These are phyloP conservation scores for Puccinia hordei DNA, from an alignment of 1,284 basidiomycete genomes.

Conservation along the genomic window DNA sequence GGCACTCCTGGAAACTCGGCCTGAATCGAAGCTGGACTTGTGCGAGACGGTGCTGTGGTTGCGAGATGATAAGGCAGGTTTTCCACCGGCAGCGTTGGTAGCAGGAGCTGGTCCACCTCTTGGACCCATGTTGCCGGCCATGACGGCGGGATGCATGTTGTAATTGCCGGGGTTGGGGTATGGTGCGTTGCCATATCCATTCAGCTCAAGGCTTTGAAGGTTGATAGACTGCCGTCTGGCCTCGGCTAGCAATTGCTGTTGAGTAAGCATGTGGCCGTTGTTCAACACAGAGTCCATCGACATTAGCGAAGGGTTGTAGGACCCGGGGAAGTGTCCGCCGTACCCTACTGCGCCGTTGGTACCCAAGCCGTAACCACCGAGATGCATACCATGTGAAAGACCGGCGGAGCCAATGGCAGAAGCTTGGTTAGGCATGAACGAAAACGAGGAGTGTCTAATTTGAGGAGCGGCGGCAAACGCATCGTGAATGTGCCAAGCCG, in stretches of 20 bases:
- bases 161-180: neutral
- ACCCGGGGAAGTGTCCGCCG: neutral
- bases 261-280: slow-evolving; percentile 30
- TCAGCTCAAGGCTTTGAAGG: slow-evolving; percentile 29
- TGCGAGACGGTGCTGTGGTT: slow-evolving; percentile 20
- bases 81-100: neutral
- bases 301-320: slow-evolving; percentile 43
- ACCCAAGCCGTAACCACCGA: slow-evolving; percentile 18
- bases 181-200: neutral
- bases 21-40: slow-evolving; percentile 42
- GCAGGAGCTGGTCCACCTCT: neutral
- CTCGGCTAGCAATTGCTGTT: slow-evolving; percentile 42
- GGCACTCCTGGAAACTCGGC: slow-evolving; percentile 64
- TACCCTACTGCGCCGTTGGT: slow-evolving; percentile 3
- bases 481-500: slow-evolving; percentile 51
- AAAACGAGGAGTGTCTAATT: slow-evolving; percentile 46
- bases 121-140: slow-evolving; percentile 12
- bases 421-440: slow-evolving; percentile 30
- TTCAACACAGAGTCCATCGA: slow-evolving; percentile 33
- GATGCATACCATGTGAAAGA: neutral
- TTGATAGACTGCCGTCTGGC: slow-evolving; percentile 37
- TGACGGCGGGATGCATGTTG: slow-evolving; percentile 29
- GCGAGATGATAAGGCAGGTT: neutral
- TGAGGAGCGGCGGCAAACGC: slow-evolving; percentile 37
- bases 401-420: neutral